phyloP scores from a whole-genome alignment of 2,329 filamentous ascomycete genomes.

The Xylaria digitata region DNA sequence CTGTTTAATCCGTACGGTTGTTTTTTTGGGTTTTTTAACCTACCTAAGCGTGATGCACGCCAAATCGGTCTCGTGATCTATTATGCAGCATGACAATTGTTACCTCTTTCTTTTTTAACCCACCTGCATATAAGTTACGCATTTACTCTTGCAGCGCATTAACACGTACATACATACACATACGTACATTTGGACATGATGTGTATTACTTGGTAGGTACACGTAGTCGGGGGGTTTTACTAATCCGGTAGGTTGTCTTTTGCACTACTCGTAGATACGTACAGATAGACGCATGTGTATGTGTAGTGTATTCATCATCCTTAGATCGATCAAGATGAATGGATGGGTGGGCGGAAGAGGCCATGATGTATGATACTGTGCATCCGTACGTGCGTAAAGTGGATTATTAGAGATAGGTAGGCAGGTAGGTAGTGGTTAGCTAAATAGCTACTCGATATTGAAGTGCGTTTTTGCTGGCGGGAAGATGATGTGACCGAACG shows the following conservation, averaged over 20 bases:
- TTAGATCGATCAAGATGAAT: background rate
- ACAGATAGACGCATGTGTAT: background rate
- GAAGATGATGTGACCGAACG: slow-evolving; percentile 5
- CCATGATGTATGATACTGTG: slow-evolving; percentile 15
- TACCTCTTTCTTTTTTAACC: slow-evolving; percentile 10
- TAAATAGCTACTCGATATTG: background rate
- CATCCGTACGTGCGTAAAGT: slow-evolving; percentile 3
- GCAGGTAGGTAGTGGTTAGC: background rate
- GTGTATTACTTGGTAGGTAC: background rate
- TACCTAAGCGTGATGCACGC: slow-evolving; percentile 30
- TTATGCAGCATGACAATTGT: slow-evolving; percentile 29
- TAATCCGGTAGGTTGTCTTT: background rate
- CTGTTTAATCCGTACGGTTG: slow-evolving; percentile 5
- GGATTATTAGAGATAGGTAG: background rate
- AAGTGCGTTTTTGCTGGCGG: background rate
- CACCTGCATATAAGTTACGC: slow-evolving; percentile 12
- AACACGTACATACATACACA: slow-evolving; percentile 2
- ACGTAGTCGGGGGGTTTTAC: slow-evolving; percentile 1
- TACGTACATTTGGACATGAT: background rate
- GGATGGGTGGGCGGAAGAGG: background rate
- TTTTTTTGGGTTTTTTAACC: background rate
- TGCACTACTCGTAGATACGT: slow-evolving; percentile 3
- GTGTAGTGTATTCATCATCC: background rate
- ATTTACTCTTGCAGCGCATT: slow-evolving; percentile 7
- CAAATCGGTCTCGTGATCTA: slow-evolving; percentile 35